phyloP scores from a whole-genome alignment of 1,139 yeast genomes.

The Pneumocystis wakefieldiae region DNA sequence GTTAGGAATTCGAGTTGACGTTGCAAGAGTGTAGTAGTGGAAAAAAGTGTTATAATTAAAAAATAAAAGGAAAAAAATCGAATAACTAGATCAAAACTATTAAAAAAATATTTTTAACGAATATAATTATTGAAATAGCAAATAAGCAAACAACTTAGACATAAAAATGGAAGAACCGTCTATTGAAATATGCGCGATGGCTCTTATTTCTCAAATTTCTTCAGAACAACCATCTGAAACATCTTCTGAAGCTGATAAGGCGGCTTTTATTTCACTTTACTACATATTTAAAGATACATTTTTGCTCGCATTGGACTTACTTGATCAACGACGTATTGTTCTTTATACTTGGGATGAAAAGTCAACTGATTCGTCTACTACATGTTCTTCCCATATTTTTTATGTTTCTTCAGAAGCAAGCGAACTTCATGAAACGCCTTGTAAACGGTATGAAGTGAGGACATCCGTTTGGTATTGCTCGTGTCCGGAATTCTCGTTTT shows the following conservation, averaged over 20 bases:
- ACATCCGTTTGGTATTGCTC: constrained; percentile 8
- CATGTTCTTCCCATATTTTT: not conserved
- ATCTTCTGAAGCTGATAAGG: not conserved
- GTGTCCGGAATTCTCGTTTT: constrained; percentile 6
- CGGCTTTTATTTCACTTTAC: not conserved
- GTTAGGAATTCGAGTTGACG: too few species aligned
- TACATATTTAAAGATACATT: not conserved
- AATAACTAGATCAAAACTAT: too few species aligned
- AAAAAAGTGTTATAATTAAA: too few species aligned
- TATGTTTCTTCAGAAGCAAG: not conserved
- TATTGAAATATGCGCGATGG: not conserved
- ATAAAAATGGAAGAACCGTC: not conserved
- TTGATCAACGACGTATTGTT: not conserved
- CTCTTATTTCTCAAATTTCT: not conserved
- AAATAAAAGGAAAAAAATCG: too few species aligned
- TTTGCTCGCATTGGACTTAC: not conserved
- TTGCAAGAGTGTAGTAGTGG: too few species aligned
- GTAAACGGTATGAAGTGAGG: constrained; percentile 3
- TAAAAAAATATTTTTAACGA: too few species aligned
- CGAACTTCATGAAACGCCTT: not conserved
- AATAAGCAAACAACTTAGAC: not conserved
- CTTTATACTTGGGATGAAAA: not conserved
- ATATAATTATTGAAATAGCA: too few species aligned
- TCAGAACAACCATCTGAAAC: not conserved
- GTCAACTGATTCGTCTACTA: not conserved